phyloP scores from a whole-genome alignment of 192 early-diverging fungal species.

The Umbelopsis sp. region DNA sequence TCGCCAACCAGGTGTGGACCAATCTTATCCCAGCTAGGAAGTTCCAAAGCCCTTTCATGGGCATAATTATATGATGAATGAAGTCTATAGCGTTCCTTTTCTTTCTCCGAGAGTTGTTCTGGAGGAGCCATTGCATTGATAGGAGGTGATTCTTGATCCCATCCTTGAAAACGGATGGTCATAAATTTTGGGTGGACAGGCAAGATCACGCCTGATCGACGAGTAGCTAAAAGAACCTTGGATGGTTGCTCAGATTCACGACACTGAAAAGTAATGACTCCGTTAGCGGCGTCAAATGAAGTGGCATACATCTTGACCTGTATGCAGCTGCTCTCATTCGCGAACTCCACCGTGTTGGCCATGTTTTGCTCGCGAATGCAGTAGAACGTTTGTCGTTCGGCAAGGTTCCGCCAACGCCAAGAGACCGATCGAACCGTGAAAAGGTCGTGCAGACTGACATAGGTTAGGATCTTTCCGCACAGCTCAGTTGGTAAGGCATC shows the following conservation, averaged over 20 bases:
- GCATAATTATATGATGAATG: slow-evolving; percentile 13
- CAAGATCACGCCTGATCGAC: not conserved
- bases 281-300: not conserved
- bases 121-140: not conserved
- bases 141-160: not conserved
- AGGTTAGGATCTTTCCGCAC: not conserved
- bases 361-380: not conserved
- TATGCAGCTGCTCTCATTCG: not conserved
- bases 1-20: slow-evolving; percentile 10
- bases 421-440: not conserved
- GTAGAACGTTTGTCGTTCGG: not conserved
- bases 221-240: not conserved
- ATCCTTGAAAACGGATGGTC: not conserved
- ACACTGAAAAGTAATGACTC: not conserved
- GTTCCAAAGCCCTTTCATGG: not conserved
- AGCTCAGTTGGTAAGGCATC: slow-evolving; percentile 7
- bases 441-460: not conserved
- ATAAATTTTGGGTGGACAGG: slow-evolving; percentile 3
- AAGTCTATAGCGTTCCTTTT: not conserved
- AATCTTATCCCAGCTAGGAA: not conserved
- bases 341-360: not conserved
- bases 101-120: not conserved
- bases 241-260: not conserved
- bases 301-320: not conserved
- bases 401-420: not conserved